Conservation (phyloP, 2,329 filamentous ascomycete genomes). For the Paradendryphiella salina region DNA sequence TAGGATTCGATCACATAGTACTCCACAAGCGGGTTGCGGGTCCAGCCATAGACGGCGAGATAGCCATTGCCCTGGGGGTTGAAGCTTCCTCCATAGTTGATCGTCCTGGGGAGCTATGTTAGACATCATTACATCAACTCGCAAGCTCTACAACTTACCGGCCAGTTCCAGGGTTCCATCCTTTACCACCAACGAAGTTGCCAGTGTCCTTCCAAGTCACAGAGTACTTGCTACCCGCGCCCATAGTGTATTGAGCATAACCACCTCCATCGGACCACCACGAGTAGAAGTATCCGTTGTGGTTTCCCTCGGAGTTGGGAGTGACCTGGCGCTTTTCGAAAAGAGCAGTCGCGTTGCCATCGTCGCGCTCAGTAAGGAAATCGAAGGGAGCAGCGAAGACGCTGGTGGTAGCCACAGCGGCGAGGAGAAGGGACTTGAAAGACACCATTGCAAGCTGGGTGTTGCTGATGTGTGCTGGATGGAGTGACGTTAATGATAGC, state of each 20-base stretch:
- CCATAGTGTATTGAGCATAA: constrained; percentile 29
- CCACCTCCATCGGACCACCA: constrained; percentile 60
- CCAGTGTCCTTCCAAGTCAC: constrained; percentile 27
- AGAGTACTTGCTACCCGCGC: constrained; percentile 26
- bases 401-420: constrained; percentile 20
- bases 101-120: constrained; percentile 7
- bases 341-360: constrained; percentile 22
- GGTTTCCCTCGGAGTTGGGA: constrained; percentile 53
- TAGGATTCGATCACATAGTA: constrained; percentile 61
- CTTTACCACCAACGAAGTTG: constrained; percentile 35
- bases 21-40: constrained; percentile 56
- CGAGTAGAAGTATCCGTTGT: constrained; percentile 58
- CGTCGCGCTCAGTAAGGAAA: constrained; percentile 25
- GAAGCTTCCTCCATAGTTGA: constrained; percentile 25
- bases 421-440: constrained; percentile 29
- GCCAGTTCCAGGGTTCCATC: constrained; percentile 48
- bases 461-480: constrained; percentile 11
- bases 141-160: constrained; percentile 44
- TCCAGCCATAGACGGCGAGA: constrained; percentile 60
- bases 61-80: constrained; percentile 26
- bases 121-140: neutral
- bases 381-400: constrained; percentile 25
- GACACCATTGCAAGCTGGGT: constrained; percentile 24
- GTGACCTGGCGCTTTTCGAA: constrained; percentile 39
- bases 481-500: constrained; percentile 9